Percentiles rank a stretch among this genome's conserved stretches.
These are phyloP conservation scores for Didymella exigua DNA, from an alignment of 2,329 filamentous ascomycete species.

Conservation along the genomic window DNA sequence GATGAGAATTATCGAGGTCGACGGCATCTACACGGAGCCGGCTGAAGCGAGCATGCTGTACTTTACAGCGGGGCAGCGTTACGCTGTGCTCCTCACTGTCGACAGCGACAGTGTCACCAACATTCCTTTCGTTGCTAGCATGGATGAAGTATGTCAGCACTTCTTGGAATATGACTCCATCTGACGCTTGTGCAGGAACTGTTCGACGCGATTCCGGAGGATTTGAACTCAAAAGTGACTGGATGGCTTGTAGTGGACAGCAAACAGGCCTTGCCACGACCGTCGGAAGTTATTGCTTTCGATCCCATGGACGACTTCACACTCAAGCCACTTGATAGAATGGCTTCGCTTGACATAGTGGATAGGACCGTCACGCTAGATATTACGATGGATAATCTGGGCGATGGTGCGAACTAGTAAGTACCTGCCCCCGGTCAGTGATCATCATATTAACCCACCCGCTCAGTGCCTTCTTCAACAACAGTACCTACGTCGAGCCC, in stretches of 20 bases:
- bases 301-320: constrained; percentile 74
- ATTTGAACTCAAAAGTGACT: constrained; percentile 67
- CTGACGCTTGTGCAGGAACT: constrained; percentile 41
- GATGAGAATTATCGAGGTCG: constrained; percentile 70
- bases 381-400: constrained; percentile 66
- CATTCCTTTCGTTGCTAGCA: constrained; percentile 63
- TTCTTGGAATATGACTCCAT: neutral
- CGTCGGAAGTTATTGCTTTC: constrained; percentile 65
- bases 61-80: constrained; percentile 71
- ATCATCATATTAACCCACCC: neutral
- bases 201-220: constrained; percentile 69
- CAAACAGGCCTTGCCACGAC: constrained; percentile 49
- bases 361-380: constrained; percentile 66
- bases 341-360: constrained; percentile 64
- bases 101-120: constrained; percentile 58
- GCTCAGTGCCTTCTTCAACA: constrained; percentile 62
- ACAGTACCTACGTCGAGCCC: constrained; percentile 72
- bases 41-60: constrained; percentile 64
- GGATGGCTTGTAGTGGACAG: constrained; percentile 60
- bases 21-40: constrained; percentile 69
- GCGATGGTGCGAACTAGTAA: constrained; percentile 69
- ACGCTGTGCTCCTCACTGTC: constrained; percentile 67
- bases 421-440: constrained; percentile 21
- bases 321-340: constrained; percentile 70
- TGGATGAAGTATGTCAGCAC: constrained; percentile 36